Evolutionary conservation across 2,329 filamentous ascomycete genomes (phyloP), one percentile per base, ranked within the genome.

Genomic region (Chalara sp.): DNA sequence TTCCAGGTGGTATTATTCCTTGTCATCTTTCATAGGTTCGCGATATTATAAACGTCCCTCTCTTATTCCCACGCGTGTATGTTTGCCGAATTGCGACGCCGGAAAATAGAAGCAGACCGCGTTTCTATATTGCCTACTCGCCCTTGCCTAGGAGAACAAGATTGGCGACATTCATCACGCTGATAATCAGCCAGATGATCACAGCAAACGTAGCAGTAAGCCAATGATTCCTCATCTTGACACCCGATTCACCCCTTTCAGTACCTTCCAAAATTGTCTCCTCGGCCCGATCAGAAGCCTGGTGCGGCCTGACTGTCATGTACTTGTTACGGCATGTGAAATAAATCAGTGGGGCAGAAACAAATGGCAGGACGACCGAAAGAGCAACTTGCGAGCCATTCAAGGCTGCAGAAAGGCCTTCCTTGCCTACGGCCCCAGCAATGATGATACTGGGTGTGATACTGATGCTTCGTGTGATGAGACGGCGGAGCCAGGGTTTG

Each of bases 381-480:
- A 95, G 73, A 0, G 80, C 86, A 6, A 95, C 88, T 67, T 95
- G 89, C 3, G 78, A 84, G 0, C 79, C 89, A 31, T 86, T 88
- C 32, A 95, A 71, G 0, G 89, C 87, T 5, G 76, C 76, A 43
- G 82, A 81, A 4, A 95, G 72, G 0, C 88, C 89, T 0, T 80
- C 67, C 28, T 80, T 78, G 0, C 89, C 89, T 0, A 93, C 81
- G 0, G 87, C 85, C 0, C 79, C 89, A 0, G 89, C 89, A 53
- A 95, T 89, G 63, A 93, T 82, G 66, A 95, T 89, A 53, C 80
- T 84, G 0, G 89, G 89, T 1, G 83, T 83, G 65, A 95, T 90
- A 62, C 85, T 89, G 65, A 95, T 87, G 46, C 78, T 80, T 30
- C 89, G 79, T 0, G 89, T 95, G 46, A 92, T 68, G 4, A 95